These are phyloP conservation scores for Polytolypa hystricis DNA, from an alignment of 2,329 filamentous ascomycete genomes.

Conservation along the genomic window DNA sequence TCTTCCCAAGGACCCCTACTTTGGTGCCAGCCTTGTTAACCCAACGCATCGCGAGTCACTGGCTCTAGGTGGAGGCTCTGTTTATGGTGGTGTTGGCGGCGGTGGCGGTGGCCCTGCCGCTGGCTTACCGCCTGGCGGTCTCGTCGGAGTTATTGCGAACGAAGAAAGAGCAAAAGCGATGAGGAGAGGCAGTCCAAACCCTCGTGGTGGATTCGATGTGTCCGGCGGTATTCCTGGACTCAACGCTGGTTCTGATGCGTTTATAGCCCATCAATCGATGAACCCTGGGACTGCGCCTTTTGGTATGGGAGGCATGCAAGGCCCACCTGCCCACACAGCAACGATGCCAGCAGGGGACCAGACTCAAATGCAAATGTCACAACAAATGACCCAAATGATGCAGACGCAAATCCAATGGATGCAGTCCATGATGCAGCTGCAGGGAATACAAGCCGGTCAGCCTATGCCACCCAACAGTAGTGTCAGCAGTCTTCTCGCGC, in stretches of 20 bases:
- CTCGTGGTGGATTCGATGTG: conserved; percentile 36
- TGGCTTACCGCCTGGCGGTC: conserved; percentile 55
- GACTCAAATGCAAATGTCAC: conserved; percentile 67
- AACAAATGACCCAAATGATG: conserved; percentile 81
- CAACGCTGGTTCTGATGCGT: conserved; percentile 15
- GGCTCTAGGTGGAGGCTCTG: conserved; percentile 51
- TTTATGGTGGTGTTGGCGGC: conserved; percentile 25
- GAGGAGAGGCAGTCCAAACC: conserved; percentile 65
- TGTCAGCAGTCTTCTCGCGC: conserved; percentile 17
- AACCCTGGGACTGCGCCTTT: too few species aligned
- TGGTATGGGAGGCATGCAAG: conserved; percentile 4
- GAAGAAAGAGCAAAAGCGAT: conserved; percentile 71
- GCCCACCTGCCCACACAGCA: conserved; percentile 13
- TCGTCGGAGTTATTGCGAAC: conserved; percentile 77
- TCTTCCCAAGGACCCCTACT: conserved; percentile 74
- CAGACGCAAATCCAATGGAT: conserved; percentile 93
- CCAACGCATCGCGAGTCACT: conserved; percentile 63
- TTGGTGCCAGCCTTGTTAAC: conserved; percentile 65
- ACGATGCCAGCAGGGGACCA: conserved; percentile 53
- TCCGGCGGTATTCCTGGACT: conserved; percentile 22
- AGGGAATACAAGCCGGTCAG: conserved; percentile 34
- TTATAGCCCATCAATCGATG: background rate
- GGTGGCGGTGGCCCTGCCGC: conserved; percentile 29
- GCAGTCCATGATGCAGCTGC: conserved; percentile 57
- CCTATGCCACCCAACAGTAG: conserved; percentile 19